Evolutionary conservation across 257 asterid genomes (phyloP), one percentile per base, ranked within the genome.

Genomic region (Rhazya stricta): DNA sequence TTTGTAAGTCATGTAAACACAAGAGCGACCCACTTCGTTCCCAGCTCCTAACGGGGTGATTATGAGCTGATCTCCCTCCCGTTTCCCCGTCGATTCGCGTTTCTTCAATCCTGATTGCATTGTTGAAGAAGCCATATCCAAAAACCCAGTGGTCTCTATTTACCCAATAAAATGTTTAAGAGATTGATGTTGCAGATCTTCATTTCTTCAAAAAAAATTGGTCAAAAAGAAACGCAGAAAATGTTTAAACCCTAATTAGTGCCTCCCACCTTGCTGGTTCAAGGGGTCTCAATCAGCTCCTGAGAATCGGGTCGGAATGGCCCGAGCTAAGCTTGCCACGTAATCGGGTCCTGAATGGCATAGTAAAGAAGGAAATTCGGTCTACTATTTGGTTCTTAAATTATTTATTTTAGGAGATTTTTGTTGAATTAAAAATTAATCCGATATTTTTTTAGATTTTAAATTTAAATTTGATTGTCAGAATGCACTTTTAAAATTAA

Each of bases 11-110:
- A 92, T 91, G 89, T 85, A 76, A 78, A 88, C 90, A 72, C 98
- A 95, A 42, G 99, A 95, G 75, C 99, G 96, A 37, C 99, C 99
- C 29, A 95, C 99, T 89, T 95, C 99, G 78, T 62, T 92, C 42
- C 99, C 97, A 39, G 97, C 99, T 72, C 99, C 99, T 58, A 92
- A 87, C 39, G 99, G 98, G 0, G 96, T 95, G 29, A 95, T 83
- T 58, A 88, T 88, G 53, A 92, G 91, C 88, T 90, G 92, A 82
- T 95, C 99, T 50, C 96, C 96, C 72, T 94, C 98, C 65, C 90
- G 82, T 12, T 83, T 77, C 15, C 85, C 83, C 30, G 82, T 48
- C 5, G 80, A 66, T 66, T 71, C 82, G 11, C 85, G 85, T 79
- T 96, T 86, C 87, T 89, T 87, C 34, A 89, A 68, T 18, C 79